Percentiles rank a stretch among this genome's conserved stretches.
These are phyloP conservation scores for Peronospora belbahrii DNA, from an alignment of 352 stramenopile genomes.

Conservation along the genomic window DNA sequence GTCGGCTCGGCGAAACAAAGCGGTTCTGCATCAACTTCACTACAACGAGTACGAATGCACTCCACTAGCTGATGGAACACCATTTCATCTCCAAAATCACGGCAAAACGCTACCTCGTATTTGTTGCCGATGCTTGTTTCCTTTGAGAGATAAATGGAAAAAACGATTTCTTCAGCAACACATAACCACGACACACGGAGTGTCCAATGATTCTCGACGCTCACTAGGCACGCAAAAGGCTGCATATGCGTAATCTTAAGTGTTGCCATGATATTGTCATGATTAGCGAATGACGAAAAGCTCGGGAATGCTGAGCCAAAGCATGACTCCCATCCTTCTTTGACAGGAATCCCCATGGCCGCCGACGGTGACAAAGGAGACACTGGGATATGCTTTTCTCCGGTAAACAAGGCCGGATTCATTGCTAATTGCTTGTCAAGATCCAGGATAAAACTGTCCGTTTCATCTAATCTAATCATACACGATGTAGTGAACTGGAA, in stretches of 20 bases:
- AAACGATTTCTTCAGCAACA: slow-evolving; percentile 59
- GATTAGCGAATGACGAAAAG: slow-evolving; percentile 35
- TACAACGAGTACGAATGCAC: slow-evolving; percentile 43
- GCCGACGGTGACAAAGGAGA: slow-evolving; percentile 48
- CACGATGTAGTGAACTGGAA: slow-evolving; percentile 34
- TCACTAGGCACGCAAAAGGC: slow-evolving; percentile 36
- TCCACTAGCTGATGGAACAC: slow-evolving; percentile 49
- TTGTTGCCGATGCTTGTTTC: slow-evolving; percentile 12
- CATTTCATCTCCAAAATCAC: slow-evolving; percentile 41
- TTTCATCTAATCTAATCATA: slow-evolving; percentile 11
- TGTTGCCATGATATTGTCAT: slow-evolving; percentile 43
- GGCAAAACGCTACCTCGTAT: slow-evolving; percentile 59
- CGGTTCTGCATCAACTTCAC: slow-evolving; percentile 50
- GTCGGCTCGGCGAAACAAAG: slow-evolving; percentile 44
- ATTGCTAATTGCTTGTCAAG: slow-evolving; percentile 4
- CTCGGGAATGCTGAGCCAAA: slow-evolving; percentile 48
- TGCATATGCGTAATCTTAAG: slow-evolving; percentile 37
- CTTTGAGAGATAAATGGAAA: slow-evolving; percentile 46
- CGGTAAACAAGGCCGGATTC: no score
- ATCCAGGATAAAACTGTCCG: slow-evolving; percentile 18
- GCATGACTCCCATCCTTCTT: slow-evolving; percentile 29
- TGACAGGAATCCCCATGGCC: slow-evolving; percentile 44
- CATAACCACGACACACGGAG: slow-evolving; percentile 47
- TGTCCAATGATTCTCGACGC: slow-evolving; percentile 32
- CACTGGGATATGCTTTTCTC: slow-evolving; percentile 9